Percentiles rank a stretch among this genome's conserved stretches.
Conservation (phyloP, 352 stramenopile species). For the Phytopythium ostracodes region DNA sequence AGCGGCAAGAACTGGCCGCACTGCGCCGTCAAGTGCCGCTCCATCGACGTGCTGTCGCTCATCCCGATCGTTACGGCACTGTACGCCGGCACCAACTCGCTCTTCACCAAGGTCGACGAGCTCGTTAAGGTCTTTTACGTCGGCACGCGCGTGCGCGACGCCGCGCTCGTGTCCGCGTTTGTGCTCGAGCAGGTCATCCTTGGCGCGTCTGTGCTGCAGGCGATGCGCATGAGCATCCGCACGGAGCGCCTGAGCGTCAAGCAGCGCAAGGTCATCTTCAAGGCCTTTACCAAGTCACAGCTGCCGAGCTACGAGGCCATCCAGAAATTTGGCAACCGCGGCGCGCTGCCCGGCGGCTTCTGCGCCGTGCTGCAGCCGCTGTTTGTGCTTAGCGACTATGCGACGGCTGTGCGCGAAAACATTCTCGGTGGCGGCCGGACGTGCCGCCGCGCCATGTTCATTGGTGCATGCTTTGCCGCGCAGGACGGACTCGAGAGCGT, state of each 20-base stretch:
- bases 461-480: conserved; percentile 74
- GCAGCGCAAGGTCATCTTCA: conserved; percentile 83
- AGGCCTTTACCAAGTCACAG: conserved; percentile 82
- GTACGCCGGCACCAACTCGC: conserved; percentile 71
- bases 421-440: conserved; percentile 77
- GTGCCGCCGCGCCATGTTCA: conserved; percentile 77
- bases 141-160: conserved; percentile 62
- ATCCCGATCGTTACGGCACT: conserved; percentile 73
- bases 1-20: conserved; percentile 63
- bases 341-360: conserved; percentile 61
- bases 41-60: conserved; percentile 73
- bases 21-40: conserved; percentile 74
- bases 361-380: conserved; percentile 71
- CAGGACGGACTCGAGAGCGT: conserved; percentile 68
- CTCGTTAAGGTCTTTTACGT: conserved; percentile 80
- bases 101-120: conserved; percentile 81
- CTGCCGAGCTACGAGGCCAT: conserved; percentile 77
- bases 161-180: conserved; percentile 66
- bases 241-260: conserved; percentile 75
- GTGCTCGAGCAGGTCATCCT: conserved; percentile 80
- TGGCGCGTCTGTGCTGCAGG: conserved; percentile 67
- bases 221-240: conserved; percentile 82
- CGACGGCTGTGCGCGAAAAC: conserved; percentile 75
- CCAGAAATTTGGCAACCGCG: conserved; percentile 81
- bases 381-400: conserved; percentile 77